These are phyloP conservation scores for bread wheat (Triticum aestivum) DNA, from an alignment of 176 grass and related monocot genomes.

Conservation along the genomic window DNA sequence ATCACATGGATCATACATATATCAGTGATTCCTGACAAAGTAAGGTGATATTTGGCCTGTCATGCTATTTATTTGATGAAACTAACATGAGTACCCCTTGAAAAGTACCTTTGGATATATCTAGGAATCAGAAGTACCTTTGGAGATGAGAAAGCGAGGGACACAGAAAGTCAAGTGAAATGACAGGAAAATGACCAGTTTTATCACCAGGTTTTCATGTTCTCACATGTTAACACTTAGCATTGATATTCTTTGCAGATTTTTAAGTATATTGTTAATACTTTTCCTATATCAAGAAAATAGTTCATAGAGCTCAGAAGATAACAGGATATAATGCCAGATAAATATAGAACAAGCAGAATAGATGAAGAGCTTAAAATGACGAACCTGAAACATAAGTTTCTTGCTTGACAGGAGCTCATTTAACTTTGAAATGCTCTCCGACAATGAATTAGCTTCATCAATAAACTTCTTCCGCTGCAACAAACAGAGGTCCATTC, in stretches of 20 bases:
- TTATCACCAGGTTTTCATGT: neutral
- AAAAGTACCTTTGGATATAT: neutral
- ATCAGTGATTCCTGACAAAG: conserved; percentile 1
- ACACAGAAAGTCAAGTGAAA: neutral
- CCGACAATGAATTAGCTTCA: conserved; percentile 68
- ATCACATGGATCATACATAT: conserved; percentile 7
- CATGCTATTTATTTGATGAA: neutral
- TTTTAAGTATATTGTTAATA: neutral
- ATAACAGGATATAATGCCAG: neutral
- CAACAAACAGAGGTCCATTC: conserved; percentile 32
- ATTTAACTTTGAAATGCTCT: conserved; percentile 76
- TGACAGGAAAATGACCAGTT: neutral
- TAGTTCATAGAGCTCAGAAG: conserved; percentile 23
- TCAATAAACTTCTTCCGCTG: conserved; percentile 95
- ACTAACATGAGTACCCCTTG: neutral
- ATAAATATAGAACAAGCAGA: conserved; percentile 24
- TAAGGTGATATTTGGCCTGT: neutral
- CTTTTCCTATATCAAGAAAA: neutral
- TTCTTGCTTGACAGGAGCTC: conserved; percentile 95
- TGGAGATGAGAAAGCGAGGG: neutral
- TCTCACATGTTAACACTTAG: neutral
- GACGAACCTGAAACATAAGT: conserved; percentile 77
- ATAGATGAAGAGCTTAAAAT: conserved; percentile 28
- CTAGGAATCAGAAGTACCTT: neutral
- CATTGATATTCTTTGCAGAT: conserved; percentile 26